A percentile compares a stretch with the other conserved stretches of the same genome.
Evolutionary conservation across 805 yeast species (phyloP).

Genomic region (Diddensiella transvaalensis): DNA sequence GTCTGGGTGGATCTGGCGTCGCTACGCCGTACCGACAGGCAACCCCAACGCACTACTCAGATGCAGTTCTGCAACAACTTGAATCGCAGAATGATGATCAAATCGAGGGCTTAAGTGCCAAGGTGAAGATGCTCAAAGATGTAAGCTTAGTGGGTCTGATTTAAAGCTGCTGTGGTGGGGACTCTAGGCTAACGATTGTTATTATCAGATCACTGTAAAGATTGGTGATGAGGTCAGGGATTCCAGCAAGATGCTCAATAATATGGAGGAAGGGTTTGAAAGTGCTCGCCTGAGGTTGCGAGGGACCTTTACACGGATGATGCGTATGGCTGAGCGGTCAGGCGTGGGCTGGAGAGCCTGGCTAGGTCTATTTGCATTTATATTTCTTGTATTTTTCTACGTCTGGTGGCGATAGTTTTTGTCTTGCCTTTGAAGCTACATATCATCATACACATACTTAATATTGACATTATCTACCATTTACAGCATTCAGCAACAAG

Average conservation of each 20-base stretch:
- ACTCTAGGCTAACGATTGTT: not conserved
- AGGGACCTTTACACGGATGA: constrained; percentile 53
- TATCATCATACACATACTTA: too few relatives aligned
- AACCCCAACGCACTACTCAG: constrained; percentile 41
- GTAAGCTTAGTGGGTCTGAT: constrained; percentile 22
- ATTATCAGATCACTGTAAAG: constrained; percentile 42
- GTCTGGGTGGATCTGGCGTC: constrained; percentile 9
- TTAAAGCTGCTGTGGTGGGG: constrained; percentile 7
- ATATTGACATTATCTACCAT: constrained; percentile 35
- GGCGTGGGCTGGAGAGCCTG: constrained; percentile 64
- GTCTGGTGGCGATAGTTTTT: constrained; percentile 26
- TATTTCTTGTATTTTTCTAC: constrained; percentile 44
- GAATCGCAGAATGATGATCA: constrained; percentile 68
- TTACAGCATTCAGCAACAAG: constrained; percentile 52
- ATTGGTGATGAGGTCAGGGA: constrained; percentile 66
- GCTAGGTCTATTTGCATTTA: constrained; percentile 46
- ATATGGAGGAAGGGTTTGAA: constrained; percentile 46
- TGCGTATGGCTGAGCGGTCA: constrained; percentile 58
- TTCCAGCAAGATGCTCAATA: constrained; percentile 44
- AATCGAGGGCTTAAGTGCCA: constrained; percentile 49
- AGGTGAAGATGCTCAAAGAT: constrained; percentile 52
- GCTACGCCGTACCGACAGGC: constrained; percentile 24
- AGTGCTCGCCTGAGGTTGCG: constrained; percentile 46
- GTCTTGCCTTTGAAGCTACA: too few relatives aligned
- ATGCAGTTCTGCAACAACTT: constrained; percentile 52